Conservation (phyloP, 805 yeast genomes). For the Metschnikowia baotianmanensis region DNA sequence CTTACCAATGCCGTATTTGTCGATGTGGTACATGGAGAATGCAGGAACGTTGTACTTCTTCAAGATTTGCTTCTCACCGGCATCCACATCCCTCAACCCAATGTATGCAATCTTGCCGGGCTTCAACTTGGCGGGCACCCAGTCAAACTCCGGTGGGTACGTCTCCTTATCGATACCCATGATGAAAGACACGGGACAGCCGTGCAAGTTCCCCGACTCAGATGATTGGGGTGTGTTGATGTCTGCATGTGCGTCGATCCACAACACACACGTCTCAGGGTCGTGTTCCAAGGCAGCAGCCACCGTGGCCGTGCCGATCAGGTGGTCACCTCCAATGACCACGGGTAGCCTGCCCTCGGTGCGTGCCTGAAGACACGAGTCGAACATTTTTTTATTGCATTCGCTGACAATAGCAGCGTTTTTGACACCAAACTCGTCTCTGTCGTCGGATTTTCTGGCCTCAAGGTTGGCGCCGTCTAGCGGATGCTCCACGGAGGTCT, state of each 20-base stretch:
- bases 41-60: slow-evolving; percentile 74
- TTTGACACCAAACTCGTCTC: slow-evolving; percentile 54
- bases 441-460: slow-evolving; percentile 42
- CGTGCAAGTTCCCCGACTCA: slow-evolving; percentile 88
- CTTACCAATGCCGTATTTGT: slow-evolving; percentile 85
- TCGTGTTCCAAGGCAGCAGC: slow-evolving; percentile 73
- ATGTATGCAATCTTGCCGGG: slow-evolving; percentile 81
- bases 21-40: slow-evolving; percentile 93
- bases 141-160: slow-evolving; percentile 70
- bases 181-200: slow-evolving; percentile 91
- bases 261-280: slow-evolving; percentile 86
- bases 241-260: slow-evolving; percentile 99
- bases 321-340: slow-evolving; percentile 95
- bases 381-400: slow-evolving; percentile 62
- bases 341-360: slow-evolving; percentile 57
- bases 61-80: slow-evolving; percentile 75
- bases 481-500: slow-evolving; percentile 51
- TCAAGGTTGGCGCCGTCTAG: slow-evolving; percentile 48
- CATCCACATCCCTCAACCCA: slow-evolving; percentile 92
- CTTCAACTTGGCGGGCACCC: slow-evolving; percentile 74
- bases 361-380: slow-evolving; percentile 55
- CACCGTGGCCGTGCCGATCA: slow-evolving; percentile 91
- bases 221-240: slow-evolving; percentile 85
- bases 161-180: slow-evolving; percentile 71
- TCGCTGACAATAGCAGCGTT: slow-evolving; percentile 76